Evolutionary conservation across 1,284 basidiomycete species (phyloP).

Genomic region (Prillingera fragicola): DNA sequence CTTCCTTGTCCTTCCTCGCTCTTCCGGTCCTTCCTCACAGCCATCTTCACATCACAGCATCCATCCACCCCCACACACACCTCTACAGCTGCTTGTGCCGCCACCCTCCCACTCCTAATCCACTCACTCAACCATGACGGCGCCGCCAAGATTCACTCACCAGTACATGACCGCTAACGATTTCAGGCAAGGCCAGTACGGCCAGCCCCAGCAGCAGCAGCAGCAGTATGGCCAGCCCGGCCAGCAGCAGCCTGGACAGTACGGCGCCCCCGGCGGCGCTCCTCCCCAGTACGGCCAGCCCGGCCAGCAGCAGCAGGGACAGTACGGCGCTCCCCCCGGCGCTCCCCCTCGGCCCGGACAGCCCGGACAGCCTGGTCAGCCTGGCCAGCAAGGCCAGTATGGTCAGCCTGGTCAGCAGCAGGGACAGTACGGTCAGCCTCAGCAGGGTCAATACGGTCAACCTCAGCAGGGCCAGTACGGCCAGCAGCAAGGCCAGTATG

Average conservation of each 20-base stretch:
- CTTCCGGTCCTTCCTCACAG: too few species aligned
- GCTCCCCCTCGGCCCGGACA: constrained; percentile 18
- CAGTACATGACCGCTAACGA: too few species aligned
- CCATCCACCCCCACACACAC: too few species aligned
- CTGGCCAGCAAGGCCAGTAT: too few species aligned
- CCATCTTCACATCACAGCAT: too few species aligned
- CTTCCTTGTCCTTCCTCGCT: too few species aligned
- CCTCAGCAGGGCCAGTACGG: constrained; percentile 26
- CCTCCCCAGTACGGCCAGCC: constrained; percentile 13
- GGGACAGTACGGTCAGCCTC: constrained; percentile 20
- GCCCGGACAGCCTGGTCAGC: too few species aligned
- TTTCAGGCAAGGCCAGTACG: constrained; percentile 28
- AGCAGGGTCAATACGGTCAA: constrained; percentile 32
- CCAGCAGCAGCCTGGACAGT: constrained; percentile 20
- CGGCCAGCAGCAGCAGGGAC: constrained; percentile 11
- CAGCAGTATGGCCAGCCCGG: constrained; percentile 33
- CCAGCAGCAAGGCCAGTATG: constrained; percentile 18
- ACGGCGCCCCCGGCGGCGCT: constrained; percentile 17
- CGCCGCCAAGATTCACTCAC: too few species aligned
- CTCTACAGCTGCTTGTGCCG: too few species aligned
- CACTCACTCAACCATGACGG: too few species aligned
- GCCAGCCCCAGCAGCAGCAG: constrained; percentile 29
- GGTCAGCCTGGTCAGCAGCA: constrained; percentile 34
- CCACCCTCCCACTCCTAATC: too few species aligned
- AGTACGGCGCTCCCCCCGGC: constrained; percentile 20